Evolutionary conservation across 768 basidiomycete genomes (phyloP).

Genomic region (Suillus subaureus): DNA sequence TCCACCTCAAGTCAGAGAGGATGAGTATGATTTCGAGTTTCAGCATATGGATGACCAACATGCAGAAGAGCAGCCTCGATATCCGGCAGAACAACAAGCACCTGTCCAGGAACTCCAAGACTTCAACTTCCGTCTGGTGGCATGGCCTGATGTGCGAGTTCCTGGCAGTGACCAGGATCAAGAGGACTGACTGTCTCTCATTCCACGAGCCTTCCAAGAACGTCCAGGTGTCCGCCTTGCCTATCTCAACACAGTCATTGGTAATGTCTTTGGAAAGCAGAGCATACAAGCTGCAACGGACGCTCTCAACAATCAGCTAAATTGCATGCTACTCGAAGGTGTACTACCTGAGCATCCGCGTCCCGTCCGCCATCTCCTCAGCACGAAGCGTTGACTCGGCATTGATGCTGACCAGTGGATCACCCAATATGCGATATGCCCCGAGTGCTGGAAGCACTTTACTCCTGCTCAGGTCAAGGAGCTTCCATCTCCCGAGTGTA

Average conservation of each 20-base stretch:
- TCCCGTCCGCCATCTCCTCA: not conserved
- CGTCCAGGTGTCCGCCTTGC: slow-evolving; percentile 12
- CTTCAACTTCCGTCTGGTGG: not conserved
- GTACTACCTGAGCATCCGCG: not conserved
- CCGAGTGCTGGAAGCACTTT: not conserved
- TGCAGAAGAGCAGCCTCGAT: not conserved
- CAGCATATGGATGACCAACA: not conserved
- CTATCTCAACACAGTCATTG: slow-evolving; percentile 7
- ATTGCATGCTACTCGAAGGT: not conserved
- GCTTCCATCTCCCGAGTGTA: not conserved
- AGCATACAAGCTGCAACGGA: slow-evolving; percentile 14
- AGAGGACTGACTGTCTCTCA: not conserved
- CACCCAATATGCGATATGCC: not conserved
- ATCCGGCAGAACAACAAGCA: not conserved
- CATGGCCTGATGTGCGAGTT: not conserved
- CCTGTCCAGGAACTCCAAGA: not conserved
- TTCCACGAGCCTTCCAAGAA: slow-evolving; percentile 7
- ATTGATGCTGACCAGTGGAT: not conserved
- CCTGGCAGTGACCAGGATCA: slow-evolving; percentile 1
- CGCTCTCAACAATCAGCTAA: not conserved
- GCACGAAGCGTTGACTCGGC: not conserved
- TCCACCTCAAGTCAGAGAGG: not conserved
- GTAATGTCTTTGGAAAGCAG: slow-evolving; percentile 16
- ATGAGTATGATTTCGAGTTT: not conserved
- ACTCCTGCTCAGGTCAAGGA: not conserved